phyloP scores from a whole-genome alignment of 2,329 filamentous ascomycete genomes.

The Ascomycota sp. region DNA sequence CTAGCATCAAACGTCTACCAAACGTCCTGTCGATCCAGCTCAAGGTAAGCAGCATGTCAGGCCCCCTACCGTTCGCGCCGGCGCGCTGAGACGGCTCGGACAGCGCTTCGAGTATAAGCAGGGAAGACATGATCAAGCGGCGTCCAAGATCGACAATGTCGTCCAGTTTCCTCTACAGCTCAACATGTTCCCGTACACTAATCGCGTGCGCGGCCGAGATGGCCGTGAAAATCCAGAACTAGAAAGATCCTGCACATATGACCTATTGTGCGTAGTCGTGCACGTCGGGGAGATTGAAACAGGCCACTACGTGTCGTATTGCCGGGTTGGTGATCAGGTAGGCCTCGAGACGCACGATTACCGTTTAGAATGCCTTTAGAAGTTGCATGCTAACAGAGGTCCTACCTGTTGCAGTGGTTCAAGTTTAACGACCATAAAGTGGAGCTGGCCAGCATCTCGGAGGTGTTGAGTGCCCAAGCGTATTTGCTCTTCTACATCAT shows the following conservation, averaged over 20 bases:
- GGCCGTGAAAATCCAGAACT: constrained; percentile 34
- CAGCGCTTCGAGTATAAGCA: constrained; percentile 56
- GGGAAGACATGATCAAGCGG: constrained; percentile 41
- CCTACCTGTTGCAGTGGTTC: constrained; percentile 47
- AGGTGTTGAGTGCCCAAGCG: constrained; percentile 70
- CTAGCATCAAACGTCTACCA: constrained; percentile 66
- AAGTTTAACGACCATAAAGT: constrained; percentile 92
- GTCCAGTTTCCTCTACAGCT: constrained; percentile 73
- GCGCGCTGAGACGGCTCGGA: background rate
- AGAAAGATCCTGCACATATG: constrained; percentile 54
- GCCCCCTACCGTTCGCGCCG: too few species aligned
- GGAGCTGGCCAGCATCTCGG: constrained; percentile 59
- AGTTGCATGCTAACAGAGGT: constrained; percentile 2
- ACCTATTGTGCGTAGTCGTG: constrained; percentile 75
- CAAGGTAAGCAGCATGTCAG: constrained; percentile 36
- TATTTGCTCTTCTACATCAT: constrained; percentile 82
- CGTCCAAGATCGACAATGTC: constrained; percentile 72
- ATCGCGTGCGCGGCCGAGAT: constrained; percentile 33
- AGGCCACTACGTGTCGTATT: constrained; percentile 84
- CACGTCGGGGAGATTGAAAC: constrained; percentile 87
- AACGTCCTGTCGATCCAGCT: constrained; percentile 83
- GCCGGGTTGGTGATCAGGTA: constrained; percentile 52
- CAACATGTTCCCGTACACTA: constrained; percentile 82
- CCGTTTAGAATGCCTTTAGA: background rate
- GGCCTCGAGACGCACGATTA: background rate